phyloP scores from a whole-genome alignment of 768 basidiomycete species.

The Termitomyces sp. region DNA sequence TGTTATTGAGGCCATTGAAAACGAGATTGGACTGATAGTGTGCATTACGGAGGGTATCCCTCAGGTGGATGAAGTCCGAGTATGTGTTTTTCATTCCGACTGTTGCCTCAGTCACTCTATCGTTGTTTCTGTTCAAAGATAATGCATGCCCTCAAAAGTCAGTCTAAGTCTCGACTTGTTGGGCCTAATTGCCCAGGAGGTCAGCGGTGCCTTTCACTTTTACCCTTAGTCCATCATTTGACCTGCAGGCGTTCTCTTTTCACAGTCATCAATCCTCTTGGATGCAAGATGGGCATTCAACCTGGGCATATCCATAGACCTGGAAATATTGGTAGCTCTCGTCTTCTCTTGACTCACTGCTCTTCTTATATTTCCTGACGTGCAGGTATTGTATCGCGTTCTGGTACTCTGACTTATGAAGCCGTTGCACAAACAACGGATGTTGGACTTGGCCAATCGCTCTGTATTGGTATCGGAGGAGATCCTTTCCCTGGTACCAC shows the following conservation, averaged over 20 bases:
- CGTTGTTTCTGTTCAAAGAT: conserved; percentile 46
- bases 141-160: conserved; percentile 88
- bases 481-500: conserved; percentile 96
- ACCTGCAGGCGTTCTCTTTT: background rate
- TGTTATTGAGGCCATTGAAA: conserved; percentile 98
- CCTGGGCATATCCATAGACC: conserved; percentile 97
- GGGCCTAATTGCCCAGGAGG: conserved; percentile 97
- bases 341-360: background rate
- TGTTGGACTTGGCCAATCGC: conserved; percentile 92
- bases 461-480: conserved; percentile 96
- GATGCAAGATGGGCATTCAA: conserved; percentile 99
- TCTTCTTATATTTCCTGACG: background rate
- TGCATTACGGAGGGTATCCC: conserved; percentile 99
- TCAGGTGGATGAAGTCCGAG: conserved; percentile 92
- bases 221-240: background rate
- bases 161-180: conserved; percentile 92
- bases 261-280: conserved; percentile 86
- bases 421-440: conserved; percentile 96
- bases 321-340: conserved; percentile 77
- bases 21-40: conserved; percentile 95
- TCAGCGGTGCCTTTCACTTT: conserved; percentile 13
- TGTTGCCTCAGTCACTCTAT: background rate
- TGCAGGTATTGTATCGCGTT: conserved; percentile 88
- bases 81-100: conserved; percentile 26
- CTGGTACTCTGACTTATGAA: conserved; percentile 96